These are phyloP conservation scores for Limnomonas spitsbergensis DNA, from an alignment of 139 green algal species.

Conservation along the genomic window DNA sequence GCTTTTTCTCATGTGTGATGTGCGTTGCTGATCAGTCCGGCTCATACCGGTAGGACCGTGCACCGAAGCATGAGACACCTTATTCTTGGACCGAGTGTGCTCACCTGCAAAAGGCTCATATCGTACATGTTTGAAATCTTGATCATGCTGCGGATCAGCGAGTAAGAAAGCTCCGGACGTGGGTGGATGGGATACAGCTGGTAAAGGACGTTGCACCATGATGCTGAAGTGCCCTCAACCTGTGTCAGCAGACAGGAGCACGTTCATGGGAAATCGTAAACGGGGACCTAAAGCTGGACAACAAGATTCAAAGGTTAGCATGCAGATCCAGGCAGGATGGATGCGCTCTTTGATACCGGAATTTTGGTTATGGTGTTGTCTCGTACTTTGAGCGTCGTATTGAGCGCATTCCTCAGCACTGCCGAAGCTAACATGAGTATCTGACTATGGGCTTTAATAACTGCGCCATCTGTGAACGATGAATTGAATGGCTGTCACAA, in stretches of 20 bases:
- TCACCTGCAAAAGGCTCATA: neutral
- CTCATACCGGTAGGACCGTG: no score
- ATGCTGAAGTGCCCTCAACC: neutral
- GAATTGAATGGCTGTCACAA: no score
- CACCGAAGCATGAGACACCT: no score
- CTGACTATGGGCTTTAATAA: neutral
- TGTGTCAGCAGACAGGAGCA: neutral
- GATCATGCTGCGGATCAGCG: neutral
- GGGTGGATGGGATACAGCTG: neutral
- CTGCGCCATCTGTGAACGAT: neutral
- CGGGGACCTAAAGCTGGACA: neutral
- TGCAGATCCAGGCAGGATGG: neutral
- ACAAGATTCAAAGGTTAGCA: neutral
- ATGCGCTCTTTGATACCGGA: no score
- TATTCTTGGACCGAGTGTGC: no score
- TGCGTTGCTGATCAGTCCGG: no score
- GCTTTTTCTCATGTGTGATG: no score
- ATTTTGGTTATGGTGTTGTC: neutral
- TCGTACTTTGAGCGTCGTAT: neutral
- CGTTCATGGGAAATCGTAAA: neutral
- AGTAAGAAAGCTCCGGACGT: neutral
- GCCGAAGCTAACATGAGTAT: neutral
- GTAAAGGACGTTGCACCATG: neutral
- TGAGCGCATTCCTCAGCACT: neutral
- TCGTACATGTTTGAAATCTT: neutral